These are phyloP conservation scores for Fusarium falciforme DNA, from an alignment of 2,329 filamentous ascomycete species.

Conservation along the genomic window DNA sequence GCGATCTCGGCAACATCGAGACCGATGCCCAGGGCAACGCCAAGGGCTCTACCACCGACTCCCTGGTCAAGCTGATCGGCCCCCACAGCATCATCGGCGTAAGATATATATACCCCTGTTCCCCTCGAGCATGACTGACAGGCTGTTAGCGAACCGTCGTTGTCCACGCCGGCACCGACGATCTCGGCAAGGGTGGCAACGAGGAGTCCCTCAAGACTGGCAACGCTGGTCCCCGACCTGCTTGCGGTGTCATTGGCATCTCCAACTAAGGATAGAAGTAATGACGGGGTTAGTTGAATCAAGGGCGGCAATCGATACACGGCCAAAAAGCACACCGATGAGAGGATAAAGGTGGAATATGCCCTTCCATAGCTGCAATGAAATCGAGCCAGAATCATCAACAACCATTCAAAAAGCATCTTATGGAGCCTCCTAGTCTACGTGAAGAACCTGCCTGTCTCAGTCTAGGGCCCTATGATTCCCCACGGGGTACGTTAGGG, in stretches of 20 bases:
- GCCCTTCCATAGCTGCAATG: slow-evolving; percentile 31
- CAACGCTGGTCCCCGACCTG: slow-evolving; percentile 92
- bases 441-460: background rate
- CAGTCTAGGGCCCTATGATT: background rate
- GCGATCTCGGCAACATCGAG: slow-evolving; percentile 97
- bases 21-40: slow-evolving; percentile 93
- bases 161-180: slow-evolving; percentile 93
- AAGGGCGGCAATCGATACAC: background rate
- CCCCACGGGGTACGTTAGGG: background rate
- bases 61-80: slow-evolving; percentile 93
- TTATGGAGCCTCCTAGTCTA: background rate
- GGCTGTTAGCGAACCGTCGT: slow-evolving; percentile 86
- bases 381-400: slow-evolving; percentile 19
- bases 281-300: slow-evolving; percentile 8
- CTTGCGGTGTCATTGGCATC: slow-evolving; percentile 97
- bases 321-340: background rate
- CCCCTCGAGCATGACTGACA: slow-evolving; percentile 3
- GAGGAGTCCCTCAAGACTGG: slow-evolving; percentile 99
- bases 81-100: slow-evolving; percentile 94
- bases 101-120: slow-evolving; percentile 50
- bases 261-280: slow-evolving; percentile 66
- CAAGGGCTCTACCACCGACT: slow-evolving; percentile 83
- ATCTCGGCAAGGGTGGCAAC: slow-evolving; percentile 91
- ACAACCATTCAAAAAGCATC: background rate
- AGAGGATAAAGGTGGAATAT: slow-evolving; percentile 5